These are phyloP conservation scores for Mortierella sp. DNA, from an alignment of 371 early-diverging fungal species.

Conservation along the genomic window DNA sequence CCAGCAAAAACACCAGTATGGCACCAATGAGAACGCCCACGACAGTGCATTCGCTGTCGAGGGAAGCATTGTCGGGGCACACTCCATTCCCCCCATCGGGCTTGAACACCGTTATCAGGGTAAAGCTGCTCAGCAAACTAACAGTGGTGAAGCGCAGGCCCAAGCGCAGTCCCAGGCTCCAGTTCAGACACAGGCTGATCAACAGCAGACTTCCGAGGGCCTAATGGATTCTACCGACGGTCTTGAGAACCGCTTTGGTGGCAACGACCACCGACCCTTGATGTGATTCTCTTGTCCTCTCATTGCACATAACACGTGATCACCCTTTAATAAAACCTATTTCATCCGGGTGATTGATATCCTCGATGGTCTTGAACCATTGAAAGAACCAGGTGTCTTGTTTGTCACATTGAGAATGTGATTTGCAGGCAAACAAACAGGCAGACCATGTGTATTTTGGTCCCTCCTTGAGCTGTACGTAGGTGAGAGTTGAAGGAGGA, in stretches of 20 bases:
- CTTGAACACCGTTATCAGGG: conserved; percentile 4
- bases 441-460: not conserved
- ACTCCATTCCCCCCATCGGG: conserved; percentile 39
- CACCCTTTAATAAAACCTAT: not conserved
- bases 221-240: not conserved
- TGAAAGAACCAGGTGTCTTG: no score
- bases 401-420: no score
- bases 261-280: conserved; percentile 4
- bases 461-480: not conserved
- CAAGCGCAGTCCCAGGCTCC: conserved; percentile 5
- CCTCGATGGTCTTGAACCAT: not conserved
- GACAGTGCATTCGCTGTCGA: conserved; percentile 37
- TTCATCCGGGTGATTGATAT: not conserved
- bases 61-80: conserved; percentile 29
- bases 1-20: conserved; percentile 23
- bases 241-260: not conserved
- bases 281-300: not conserved
- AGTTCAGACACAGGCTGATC: not conserved
- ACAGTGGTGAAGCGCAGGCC: not conserved
- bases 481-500: not conserved
- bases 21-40: conserved; percentile 14
- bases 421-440: no score
- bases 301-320: not conserved
- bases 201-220: conserved; percentile 1
- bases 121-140: not conserved